phyloP scores from a whole-genome alignment of 2,329 filamentous ascomycete species.

The Pseudogymnoascus sp. region DNA sequence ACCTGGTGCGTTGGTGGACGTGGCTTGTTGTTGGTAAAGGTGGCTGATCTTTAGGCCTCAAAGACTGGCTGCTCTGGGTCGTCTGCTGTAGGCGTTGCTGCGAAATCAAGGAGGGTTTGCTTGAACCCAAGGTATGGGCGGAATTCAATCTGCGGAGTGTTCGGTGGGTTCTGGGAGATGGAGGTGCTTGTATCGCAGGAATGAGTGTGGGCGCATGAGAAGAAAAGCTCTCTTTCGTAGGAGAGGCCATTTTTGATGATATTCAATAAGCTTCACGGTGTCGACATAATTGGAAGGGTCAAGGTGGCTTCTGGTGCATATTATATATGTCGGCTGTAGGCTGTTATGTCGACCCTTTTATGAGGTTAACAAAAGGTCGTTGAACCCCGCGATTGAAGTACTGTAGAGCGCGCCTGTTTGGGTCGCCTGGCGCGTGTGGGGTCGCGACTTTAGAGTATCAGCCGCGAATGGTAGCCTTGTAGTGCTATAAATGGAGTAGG shows the following conservation, averaged over 20 bases:
- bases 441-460: background rate
- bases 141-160: conserved; percentile 68
- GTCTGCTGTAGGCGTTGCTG: conserved; percentile 50
- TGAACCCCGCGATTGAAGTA: background rate
- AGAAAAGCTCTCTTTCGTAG: conserved; percentile 24
- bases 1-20: conserved; percentile 48
- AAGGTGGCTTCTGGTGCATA: background rate
- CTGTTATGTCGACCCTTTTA: background rate
- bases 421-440: background rate
- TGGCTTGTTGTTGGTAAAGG: conserved; percentile 22
- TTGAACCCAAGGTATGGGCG: conserved; percentile 59
- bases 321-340: background rate
- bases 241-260: conserved; percentile 13
- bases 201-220: conserved; percentile 28
- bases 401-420: background rate
- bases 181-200: conserved; percentile 46
- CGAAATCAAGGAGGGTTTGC: conserved; percentile 51
- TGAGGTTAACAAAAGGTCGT: background rate
- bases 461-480: background rate
- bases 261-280: background rate
- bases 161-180: conserved; percentile 59
- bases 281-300: conserved; percentile 4
- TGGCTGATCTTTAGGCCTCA: conserved; percentile 21
- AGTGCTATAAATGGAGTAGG: background rate
- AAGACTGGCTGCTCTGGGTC: conserved; percentile 18